Evolutionary conservation across 1,139 yeast genomes (phyloP).

Genomic region (Pichia inconspicua): DNA sequence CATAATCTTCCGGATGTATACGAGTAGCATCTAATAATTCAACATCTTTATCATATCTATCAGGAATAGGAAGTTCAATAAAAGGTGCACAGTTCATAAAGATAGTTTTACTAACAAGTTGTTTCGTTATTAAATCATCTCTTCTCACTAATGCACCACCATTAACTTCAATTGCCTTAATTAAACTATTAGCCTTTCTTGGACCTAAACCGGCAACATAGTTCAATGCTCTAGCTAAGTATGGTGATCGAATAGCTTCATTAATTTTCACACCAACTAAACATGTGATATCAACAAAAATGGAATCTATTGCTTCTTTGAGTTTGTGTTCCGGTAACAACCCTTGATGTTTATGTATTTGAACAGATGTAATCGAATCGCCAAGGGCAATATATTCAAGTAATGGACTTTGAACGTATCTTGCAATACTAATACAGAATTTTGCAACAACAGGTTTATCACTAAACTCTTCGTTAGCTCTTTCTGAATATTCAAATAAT

Average conservation of each 20-base stretch:
- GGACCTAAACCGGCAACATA: slow-evolving; percentile 92
- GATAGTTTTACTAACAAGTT: slow-evolving; percentile 68
- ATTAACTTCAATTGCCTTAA: slow-evolving; percentile 71
- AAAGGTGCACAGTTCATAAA: slow-evolving; percentile 92
- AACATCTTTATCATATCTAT: slow-evolving; percentile 46
- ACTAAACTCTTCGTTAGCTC: slow-evolving; percentile 76
- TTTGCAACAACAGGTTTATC: slow-evolving; percentile 78
- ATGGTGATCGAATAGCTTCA: slow-evolving; percentile 72
- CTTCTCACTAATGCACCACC: slow-evolving; percentile 66
- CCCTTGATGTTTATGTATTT: slow-evolving; percentile 69
- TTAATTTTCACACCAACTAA: slow-evolving; percentile 91
- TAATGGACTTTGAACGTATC: slow-evolving; percentile 85
- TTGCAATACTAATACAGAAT: slow-evolving; percentile 82
- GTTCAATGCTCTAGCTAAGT: slow-evolving; percentile 62
- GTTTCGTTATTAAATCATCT: slow-evolving; percentile 71
- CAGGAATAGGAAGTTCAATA: slow-evolving; percentile 70
- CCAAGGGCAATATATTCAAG: slow-evolving; percentile 80
- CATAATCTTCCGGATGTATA: slow-evolving; percentile 97
- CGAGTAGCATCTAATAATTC: slow-evolving; percentile 90
- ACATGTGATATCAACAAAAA: slow-evolving; percentile 84
- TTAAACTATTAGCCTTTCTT: slow-evolving; percentile 81
- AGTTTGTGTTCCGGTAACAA: slow-evolving; percentile 60
- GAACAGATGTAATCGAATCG: slow-evolving; percentile 61
- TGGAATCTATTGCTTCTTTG: slow-evolving; percentile 63
- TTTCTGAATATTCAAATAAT: slow-evolving; percentile 70